These are phyloP conservation scores for Daldinia eschscholtzii DNA, from an alignment of 2,329 filamentous ascomycete genomes.

Conservation along the genomic window DNA sequence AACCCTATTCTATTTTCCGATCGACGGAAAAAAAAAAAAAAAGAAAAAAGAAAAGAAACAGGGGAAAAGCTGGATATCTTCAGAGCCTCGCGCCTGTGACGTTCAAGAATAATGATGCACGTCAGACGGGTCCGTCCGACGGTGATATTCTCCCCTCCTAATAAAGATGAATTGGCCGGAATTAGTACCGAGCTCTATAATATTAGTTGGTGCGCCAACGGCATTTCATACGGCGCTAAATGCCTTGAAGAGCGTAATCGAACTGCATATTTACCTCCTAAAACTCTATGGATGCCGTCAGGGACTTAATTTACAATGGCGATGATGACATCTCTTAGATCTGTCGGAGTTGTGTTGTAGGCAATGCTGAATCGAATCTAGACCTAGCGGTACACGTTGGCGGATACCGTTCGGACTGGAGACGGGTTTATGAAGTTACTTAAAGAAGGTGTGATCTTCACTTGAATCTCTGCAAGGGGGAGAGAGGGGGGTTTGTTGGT, in stretches of 20 bases:
- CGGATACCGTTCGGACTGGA: constrained; percentile 31
- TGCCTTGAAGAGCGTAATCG: background rate
- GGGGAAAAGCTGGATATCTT: constrained; percentile 5
- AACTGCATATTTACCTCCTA: background rate
- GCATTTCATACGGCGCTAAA: constrained; percentile 7
- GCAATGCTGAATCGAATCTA: constrained; percentile 4
- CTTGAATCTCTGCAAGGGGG: constrained; percentile 4
- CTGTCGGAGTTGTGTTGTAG: constrained; percentile 1
- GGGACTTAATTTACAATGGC: background rate
- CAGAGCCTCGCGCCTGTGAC: constrained; percentile 26
- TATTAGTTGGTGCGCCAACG: constrained; percentile 5
- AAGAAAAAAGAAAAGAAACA: background rate
- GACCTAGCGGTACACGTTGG: constrained; percentile 17
- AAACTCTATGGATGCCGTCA: background rate
- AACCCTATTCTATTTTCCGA: constrained; percentile 37
- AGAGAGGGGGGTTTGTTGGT: background rate
- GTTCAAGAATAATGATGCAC: constrained; percentile 10
- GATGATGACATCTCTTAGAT: constrained; percentile 9
- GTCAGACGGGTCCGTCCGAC: constrained; percentile 20
- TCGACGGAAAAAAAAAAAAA: background rate
- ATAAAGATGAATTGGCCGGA: constrained; percentile 7
- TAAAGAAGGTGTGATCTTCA: constrained; percentile 30
- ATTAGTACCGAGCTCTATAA: background rate
- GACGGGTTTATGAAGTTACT: constrained; percentile 37
- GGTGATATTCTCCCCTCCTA: constrained; percentile 10